Evolutionary conservation across 495 filamentous ascomycete species (phyloP), one percentile per base, ranked within the genome.

Genomic region (Darksidea phi): DNA sequence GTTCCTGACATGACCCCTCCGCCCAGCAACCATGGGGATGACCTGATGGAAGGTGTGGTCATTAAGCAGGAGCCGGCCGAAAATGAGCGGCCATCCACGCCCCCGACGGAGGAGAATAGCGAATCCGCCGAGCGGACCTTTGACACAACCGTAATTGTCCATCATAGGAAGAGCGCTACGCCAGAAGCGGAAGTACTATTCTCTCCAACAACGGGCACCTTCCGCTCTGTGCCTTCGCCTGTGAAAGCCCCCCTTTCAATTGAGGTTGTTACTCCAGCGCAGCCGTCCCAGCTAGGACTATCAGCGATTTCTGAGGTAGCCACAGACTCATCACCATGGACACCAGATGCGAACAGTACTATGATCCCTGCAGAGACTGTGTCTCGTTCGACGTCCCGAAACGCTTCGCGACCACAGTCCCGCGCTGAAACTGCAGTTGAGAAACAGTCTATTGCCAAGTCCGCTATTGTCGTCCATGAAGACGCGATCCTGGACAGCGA

Each of bases 141-240:
- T 36, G 46, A 51, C 20, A 54, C 23, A 5, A 28, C 17, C 11
- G 60, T n/a, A 7, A 13, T 50, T 8, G 42, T 43, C 1, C 13
- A 24, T 21, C 28, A 18, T 6, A 47, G 47, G 41, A 26, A 38
- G 11, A 51, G 38, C 24, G 46, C 56, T 15, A 32, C 43, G 8
- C 41, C 59, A 24, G 61, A 60, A 17, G 26, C 66, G 26, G 20
- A 15, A 21, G 26, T 72, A n/a, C 62, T 54, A 12, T 68, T 69
- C 59, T 71, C 68, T 34, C 70, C 70, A 21, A 66, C 69, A 11
- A 69, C 70, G n/a, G 69, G 68, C 48, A 72, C 68, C 1, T 71
- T 71, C 55, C 51, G 46, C 17, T 34, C 50, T 20, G 51, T 71
- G 23, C 25, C 57, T 24, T 60, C 63, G 26, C 60, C 61, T 18